Base-by-base conservation (phyloP, 306 rosid genomes). In the Cicer bijugum region DNA sequence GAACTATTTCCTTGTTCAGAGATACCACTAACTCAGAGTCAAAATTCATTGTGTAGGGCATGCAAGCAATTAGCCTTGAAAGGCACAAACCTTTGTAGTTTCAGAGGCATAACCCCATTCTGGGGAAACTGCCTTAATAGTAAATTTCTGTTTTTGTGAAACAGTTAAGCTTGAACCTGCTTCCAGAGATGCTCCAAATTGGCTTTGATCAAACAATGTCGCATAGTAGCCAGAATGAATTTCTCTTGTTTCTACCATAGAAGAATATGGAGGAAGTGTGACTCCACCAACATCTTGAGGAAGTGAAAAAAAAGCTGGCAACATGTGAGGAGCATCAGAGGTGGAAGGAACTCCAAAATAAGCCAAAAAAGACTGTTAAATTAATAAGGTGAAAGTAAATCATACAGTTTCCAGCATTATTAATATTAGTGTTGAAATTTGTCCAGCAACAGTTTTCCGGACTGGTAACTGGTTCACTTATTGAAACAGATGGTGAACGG, bases 71-170 rank as follows among this genome's bases (percentile, higher is more conserved):
- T 19, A 42, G 28, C 33, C 11, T 65, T 33, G 48, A 52, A 81
- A 28, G 74, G 71, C 50, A 62, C 84, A 72, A 76, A 94, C 99
- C 97, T 94, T 94, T 11, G 97, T 90, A 14, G 83, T 61, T 81
- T 88, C 97, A 15, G 85, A 82, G 78, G 93, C 85, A 85, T 78
- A 89, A 63, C 97, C 92, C 93, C 95, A 89, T 75, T 84, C 99
- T 51, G 99, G 99, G 28, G 92, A 89, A 81, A 95, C 79, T 75
- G 86, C 88, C 70, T 12, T 85, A 68, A 95, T 88, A 14, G 90
- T 75, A 82, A 91, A 95, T 71, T 85, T 95, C 83, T 88, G 97
- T 50, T 85, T 74, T 80, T 87, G 93, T 69, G 91, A 85, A 40
- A 87, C 76, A 9, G 92, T 91, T 88, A 91, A 87, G 76, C 81